Base-by-base conservation (phyloP, 2,329 filamentous ascomycete genomes). In the Epichloe brachyelytri region DNA sequence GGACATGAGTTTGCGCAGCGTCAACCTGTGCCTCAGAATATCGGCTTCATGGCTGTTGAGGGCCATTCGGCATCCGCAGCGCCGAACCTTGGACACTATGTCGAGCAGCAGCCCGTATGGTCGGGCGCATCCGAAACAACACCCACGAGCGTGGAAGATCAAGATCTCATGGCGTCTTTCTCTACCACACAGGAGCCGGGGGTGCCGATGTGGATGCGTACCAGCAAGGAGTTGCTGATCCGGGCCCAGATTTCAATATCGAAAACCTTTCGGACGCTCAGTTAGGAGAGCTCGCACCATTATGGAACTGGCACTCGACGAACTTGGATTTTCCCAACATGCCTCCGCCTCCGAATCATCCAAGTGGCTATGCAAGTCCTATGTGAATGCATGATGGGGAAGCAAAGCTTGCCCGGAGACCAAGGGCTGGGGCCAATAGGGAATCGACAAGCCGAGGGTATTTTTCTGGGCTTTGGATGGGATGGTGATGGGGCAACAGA, bases 271-370 rank as follows among this genome's bases (percentile, higher is more conserved):
- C 58, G n/a, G 52, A 57, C 7, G 53, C 51, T 1, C 54, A 60
- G 40, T 51, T 60, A 15, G 58, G 58, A 11, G 57, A 57, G 14
- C 53, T 60, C 2, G 58, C 58, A 8, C 58, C 58, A 1, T 47
- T 60, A 2, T 60, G 58, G 58, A 55, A 26, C 30, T 60, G 58
- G 58, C 58, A 60, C 43, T 59, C 57, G 26, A 54, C 43, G 39
- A 60, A 60, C 20, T 20, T 60, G 20, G 49, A 55, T 34, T 51
- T 56, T 46, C 46, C 43, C 17, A 50, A 43, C 22, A 49, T 50
- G 39, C 33, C 43, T 4, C 46, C 37, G 8, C 19, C 30, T 11
- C 17, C 22, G 3, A 12, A 19, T 11, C 50, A 43, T 7, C 39
- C 46, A 4, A 17, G n/a, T 17, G 40, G 45, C 10, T 45, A 45